Conservation (phyloP, 2,329 filamentous ascomycete species). For the Cytospora piceicola region DNA sequence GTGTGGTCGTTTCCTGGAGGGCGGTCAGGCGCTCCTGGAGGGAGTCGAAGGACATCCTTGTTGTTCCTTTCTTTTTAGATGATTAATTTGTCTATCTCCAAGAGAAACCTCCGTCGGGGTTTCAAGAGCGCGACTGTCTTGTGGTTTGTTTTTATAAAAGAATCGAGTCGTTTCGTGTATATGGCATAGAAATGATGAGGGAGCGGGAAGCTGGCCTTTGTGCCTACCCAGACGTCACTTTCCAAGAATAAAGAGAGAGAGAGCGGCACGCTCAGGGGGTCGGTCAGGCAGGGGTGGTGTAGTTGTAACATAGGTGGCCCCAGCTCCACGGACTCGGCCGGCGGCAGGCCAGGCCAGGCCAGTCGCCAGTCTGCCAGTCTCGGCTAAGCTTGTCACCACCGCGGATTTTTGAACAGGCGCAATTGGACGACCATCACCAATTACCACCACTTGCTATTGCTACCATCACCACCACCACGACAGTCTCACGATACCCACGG, state of each 20-base stretch:
- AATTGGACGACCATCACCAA: neutral
- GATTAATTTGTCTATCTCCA: neutral
- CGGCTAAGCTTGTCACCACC: neutral
- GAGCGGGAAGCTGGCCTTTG: neutral
- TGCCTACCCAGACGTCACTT: constrained; percentile 13
- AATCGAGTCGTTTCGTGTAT: neutral
- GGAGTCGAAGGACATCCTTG: constrained; percentile 59
- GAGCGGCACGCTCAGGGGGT: too few species aligned
- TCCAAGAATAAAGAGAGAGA: neutral
- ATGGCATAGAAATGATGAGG: neutral
- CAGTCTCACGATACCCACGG: neutral
- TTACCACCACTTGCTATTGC: neutral
- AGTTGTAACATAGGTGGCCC: neutral
- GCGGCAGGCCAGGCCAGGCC: too few species aligned
- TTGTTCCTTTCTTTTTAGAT: neutral
- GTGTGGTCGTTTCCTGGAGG: constrained; percentile 63
- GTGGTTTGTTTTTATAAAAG: too few species aligned
- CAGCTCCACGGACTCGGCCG: neutral
- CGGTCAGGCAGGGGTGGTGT: neutral
- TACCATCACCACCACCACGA: neutral
- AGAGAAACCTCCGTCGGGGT: neutral
- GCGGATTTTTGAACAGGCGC: neutral
- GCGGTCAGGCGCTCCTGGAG: constrained; percentile 64
- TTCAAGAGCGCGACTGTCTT: too few species aligned
- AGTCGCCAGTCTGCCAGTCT: too few species aligned